phyloP scores from a whole-genome alignment of 768 basidiomycete species.

The Baorangia bicolor region DNA sequence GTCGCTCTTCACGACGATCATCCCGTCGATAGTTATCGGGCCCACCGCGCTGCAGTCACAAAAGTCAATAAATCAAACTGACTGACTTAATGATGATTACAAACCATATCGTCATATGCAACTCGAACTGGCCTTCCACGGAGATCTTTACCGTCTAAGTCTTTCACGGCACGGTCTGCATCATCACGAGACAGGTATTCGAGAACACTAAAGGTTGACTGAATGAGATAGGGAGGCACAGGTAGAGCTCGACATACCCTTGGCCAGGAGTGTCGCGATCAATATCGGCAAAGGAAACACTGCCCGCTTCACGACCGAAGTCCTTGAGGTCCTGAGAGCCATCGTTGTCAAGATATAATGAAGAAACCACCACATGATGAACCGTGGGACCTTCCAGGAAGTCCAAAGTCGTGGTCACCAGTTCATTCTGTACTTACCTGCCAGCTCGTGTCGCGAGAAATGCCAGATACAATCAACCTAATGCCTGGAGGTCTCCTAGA shows the following conservation, averaged over 20 bases:
- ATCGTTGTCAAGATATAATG: slow-evolving; percentile 27
- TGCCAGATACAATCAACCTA: slow-evolving; percentile 81
- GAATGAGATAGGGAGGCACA: neutral
- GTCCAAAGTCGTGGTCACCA: neutral
- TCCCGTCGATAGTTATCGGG: slow-evolving; percentile 77
- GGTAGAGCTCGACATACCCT: slow-evolving; percentile 57
- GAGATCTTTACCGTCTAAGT: slow-evolving; percentile 83
- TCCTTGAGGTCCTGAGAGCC: slow-evolving; percentile 90
- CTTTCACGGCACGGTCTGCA: slow-evolving; percentile 89
- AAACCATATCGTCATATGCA: slow-evolving; percentile 58
- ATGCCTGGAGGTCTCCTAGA: slow-evolving; percentile 77
- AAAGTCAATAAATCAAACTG: neutral
- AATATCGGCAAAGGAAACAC: slow-evolving; percentile 92
- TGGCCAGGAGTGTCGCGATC: slow-evolving; percentile 83
- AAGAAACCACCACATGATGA: slow-evolving; percentile 8
- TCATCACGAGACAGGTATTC: slow-evolving; percentile 89
- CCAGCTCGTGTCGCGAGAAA: slow-evolving; percentile 96
- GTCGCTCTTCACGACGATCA: slow-evolving; percentile 62
- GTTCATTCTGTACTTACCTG: slow-evolving; percentile 68
- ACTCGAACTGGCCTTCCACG: slow-evolving; percentile 82
- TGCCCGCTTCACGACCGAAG: slow-evolving; percentile 91
- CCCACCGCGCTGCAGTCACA: slow-evolving; percentile 51
- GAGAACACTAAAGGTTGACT: slow-evolving; percentile 58
- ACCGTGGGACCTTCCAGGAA: slow-evolving; percentile 23
- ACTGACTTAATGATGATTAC: slow-evolving; percentile 23